A percentile compares a stretch with the other conserved stretches of the same genome.
phyloP scores from a whole-genome alignment of 2,329 filamentous ascomycete genomes.

The Helotiales sp. region DNA sequence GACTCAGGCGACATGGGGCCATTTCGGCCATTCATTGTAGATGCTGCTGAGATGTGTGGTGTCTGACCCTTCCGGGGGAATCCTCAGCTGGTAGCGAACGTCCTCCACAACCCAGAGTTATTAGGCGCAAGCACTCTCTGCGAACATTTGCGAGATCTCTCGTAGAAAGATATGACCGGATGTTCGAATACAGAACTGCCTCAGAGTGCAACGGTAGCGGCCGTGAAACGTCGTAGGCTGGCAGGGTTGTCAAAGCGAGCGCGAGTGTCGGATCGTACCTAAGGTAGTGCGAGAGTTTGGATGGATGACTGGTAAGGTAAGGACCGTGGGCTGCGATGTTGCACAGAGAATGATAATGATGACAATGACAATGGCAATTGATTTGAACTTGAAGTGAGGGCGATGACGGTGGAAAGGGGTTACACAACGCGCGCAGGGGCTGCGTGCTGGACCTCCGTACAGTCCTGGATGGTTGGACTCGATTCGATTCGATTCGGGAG shows the following conservation, averaged over 20 bases:
- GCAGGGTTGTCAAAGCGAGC: constrained; percentile 38
- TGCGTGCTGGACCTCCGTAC: background rate
- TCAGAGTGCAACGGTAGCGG: constrained; percentile 24
- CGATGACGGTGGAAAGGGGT: constrained; percentile 11
- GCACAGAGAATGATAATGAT: constrained; percentile 24
- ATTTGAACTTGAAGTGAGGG: background rate
- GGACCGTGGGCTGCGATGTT: constrained; percentile 32
- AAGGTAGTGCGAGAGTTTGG: constrained; percentile 6
- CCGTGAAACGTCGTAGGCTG: constrained; percentile 35
- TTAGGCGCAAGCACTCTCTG: background rate
- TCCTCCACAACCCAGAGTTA: constrained; percentile 24
- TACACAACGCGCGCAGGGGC: background rate
- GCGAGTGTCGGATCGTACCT: constrained; percentile 15
- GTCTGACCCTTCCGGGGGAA: constrained; percentile 18
- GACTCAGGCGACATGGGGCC: constrained; percentile 82
- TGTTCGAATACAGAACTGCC: constrained; percentile 21
- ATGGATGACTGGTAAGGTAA: constrained; percentile 25
- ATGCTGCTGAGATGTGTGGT: constrained; percentile 29
- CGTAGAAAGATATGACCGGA: constrained; percentile 11
- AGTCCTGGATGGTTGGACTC: background rate
- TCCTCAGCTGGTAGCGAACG: constrained; percentile 9
- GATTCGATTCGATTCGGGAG: background rate
- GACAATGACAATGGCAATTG: constrained; percentile 13
- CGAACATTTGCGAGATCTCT: constrained; percentile 9
- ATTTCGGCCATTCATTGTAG: constrained; percentile 72